These are phyloP conservation scores for Rhizophagus prolifer DNA, from an alignment of 192 early-diverging fungal genomes.

Conservation along the genomic window DNA sequence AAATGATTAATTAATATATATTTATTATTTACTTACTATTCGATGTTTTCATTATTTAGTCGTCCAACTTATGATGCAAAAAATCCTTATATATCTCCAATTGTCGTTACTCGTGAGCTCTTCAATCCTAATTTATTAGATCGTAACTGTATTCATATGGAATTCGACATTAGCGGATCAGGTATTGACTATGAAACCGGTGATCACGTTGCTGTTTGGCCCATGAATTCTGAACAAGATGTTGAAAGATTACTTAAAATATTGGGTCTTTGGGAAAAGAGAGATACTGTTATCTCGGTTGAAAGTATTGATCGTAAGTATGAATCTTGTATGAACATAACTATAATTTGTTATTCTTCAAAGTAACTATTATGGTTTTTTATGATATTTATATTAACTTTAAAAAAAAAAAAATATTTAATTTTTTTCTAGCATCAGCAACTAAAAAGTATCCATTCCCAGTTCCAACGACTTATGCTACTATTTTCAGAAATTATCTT, in stretches of 20 bases:
- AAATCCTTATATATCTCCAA: slow-evolving; percentile 77
- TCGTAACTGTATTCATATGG: slow-evolving; percentile 90
- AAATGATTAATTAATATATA: slow-evolving; percentile 26
- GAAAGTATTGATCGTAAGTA: slow-evolving; percentile 61
- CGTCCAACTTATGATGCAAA: slow-evolving; percentile 74
- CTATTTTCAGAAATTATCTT: slow-evolving; percentile 87
- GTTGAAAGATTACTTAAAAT: slow-evolving; percentile 65
- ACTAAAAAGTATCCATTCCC: slow-evolving; percentile 87
- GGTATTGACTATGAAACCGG: slow-evolving; percentile 87
- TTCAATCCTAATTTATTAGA: slow-evolving; percentile 55
- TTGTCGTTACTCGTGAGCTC: slow-evolving; percentile 63
- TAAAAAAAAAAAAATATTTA: neutral
- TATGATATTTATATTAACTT: neutral
- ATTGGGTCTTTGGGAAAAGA: slow-evolving; percentile 60
- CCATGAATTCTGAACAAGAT: slow-evolving; percentile 79
- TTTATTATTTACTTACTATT: slow-evolving; percentile 17
- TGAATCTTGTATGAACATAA: no score
- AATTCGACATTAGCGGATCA: slow-evolving; percentile 83
- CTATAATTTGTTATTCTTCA: neutral
- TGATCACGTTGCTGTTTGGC: slow-evolving; percentile 94
- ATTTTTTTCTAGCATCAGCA: slow-evolving; percentile 45
- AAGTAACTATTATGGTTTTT: neutral
- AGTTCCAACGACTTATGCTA: slow-evolving; percentile 78
- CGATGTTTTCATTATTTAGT: slow-evolving; percentile 22
- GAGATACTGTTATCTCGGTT: slow-evolving; percentile 70